phyloP scores from a whole-genome alignment of 257 asterid genomes.

The Solanum etuberosum region DNA sequence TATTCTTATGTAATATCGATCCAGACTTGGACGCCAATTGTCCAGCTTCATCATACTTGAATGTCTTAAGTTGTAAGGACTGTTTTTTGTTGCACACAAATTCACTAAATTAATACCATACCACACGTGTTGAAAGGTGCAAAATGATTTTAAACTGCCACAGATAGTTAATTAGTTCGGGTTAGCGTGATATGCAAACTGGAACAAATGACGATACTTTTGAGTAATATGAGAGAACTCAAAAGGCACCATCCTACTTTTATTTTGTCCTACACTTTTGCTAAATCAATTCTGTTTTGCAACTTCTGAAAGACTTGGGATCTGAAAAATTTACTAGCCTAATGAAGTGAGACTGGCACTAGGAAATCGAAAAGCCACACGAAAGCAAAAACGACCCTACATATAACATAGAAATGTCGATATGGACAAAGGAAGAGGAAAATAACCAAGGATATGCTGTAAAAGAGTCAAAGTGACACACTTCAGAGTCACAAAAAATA shows the following conservation, averaged over 20 bases:
- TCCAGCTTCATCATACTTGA: background rate
- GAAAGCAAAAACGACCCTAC: background rate
- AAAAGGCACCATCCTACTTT: background rate
- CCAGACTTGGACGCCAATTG: background rate
- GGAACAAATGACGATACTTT: background rate
- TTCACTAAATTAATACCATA: no score
- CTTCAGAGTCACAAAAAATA: background rate
- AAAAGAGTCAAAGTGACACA: background rate
- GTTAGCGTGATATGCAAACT: background rate
- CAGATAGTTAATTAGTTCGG: background rate
- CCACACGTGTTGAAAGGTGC: background rate
- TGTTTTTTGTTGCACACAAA: background rate
- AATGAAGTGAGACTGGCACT: background rate
- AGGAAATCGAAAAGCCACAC: background rate
- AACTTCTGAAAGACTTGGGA: background rate
- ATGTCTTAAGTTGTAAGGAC: background rate
- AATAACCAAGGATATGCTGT: constrained; percentile 15
- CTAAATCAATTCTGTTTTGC: background rate
- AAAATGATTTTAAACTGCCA: background rate
- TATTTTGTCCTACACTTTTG: background rate
- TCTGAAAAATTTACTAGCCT: background rate
- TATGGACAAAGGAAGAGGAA: background rate
- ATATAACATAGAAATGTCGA: background rate
- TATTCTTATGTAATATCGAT: background rate
- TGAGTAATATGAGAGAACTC: background rate